Evolutionary conservation across 495 filamentous ascomycete species (phyloP).

Genomic region (Extremus antarcticus): DNA sequence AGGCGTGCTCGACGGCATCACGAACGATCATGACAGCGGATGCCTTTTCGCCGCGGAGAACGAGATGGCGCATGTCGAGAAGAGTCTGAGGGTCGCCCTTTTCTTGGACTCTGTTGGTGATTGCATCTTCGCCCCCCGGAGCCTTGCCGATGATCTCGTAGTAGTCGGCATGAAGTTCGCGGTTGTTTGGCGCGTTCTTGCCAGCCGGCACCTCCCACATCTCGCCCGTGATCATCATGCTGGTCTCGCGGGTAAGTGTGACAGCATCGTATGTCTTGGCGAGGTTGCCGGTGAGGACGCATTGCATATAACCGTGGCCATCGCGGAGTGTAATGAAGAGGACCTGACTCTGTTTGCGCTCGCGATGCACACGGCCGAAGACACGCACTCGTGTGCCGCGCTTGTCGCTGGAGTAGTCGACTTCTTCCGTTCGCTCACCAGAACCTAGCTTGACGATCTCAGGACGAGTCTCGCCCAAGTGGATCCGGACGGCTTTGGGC

Average conservation of each 20-base stretch:
- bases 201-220: constrained; percentile 74
- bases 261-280: constrained; percentile 88
- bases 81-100: constrained; percentile 74
- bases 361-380: constrained; percentile 72
- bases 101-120: constrained; percentile 77
- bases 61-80: constrained; percentile 79
- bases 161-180: constrained; percentile 92
- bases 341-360: constrained; percentile 74
- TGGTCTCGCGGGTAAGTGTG: constrained; percentile 79
- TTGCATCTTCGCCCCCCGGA: constrained; percentile 81
- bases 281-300: constrained; percentile 70
- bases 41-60: constrained; percentile 77
- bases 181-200: constrained; percentile 69
- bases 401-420: constrained; percentile 37
- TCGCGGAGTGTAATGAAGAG: constrained; percentile 82
- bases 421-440: constrained; percentile 24
- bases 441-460: constrained; percentile 29
- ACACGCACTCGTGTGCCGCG: constrained; percentile 73
- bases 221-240: constrained; percentile 77
- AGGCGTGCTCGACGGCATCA: constrained; percentile 70
- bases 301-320: constrained; percentile 84
- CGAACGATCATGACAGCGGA: constrained; percentile 89
- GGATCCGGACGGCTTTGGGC: constrained; percentile 65
- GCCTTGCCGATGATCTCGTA: constrained; percentile 72
- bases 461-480: constrained; percentile 46